phyloP scores from a whole-genome alignment of 163 green algal genomes.

The Chlorella variabilis region DNA sequence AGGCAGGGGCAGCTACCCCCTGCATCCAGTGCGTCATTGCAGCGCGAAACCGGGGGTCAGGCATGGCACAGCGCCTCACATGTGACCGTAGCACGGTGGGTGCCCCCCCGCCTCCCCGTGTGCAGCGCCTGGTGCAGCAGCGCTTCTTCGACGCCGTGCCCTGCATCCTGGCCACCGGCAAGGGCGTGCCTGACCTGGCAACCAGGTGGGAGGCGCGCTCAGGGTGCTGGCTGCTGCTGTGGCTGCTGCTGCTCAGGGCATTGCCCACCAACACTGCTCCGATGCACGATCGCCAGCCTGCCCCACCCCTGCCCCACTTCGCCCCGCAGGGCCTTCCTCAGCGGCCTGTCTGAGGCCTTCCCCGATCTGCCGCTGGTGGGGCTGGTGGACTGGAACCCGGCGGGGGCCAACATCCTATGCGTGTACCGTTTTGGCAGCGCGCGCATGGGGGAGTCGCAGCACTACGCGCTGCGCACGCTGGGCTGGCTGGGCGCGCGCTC shows the following conservation, averaged over 20 bases:
- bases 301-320: background rate
- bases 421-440: constrained; percentile 72
- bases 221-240: constrained; percentile 37
- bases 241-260: too few relatives aligned
- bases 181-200: constrained; percentile 82
- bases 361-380: constrained; percentile 52
- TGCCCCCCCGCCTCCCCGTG: too few relatives aligned
- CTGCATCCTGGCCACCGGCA: constrained; percentile 75
- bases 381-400: constrained; percentile 87
- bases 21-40: too few relatives aligned
- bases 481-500: constrained; percentile 65
- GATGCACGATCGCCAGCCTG: too few relatives aligned
- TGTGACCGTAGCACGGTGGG: too few relatives aligned
- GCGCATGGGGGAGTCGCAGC: constrained; percentile 59
- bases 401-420: constrained; percentile 43
- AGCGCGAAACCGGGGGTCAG: too few relatives aligned
- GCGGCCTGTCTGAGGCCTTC: constrained; percentile 28
- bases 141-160: constrained; percentile 58
- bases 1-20: too few relatives aligned
- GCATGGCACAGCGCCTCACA: too few relatives aligned
- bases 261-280: too few relatives aligned
- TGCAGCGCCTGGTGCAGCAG: constrained; percentile 63
- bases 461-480: constrained; percentile 65
- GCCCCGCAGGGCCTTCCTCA: constrained; percentile 36
- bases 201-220: constrained; percentile 38